Evolutionary conservation across 1,284 basidiomycete species (phyloP), one percentile per base, ranked within the genome.

Genomic region (Apiotrichum montevideense): DNA sequence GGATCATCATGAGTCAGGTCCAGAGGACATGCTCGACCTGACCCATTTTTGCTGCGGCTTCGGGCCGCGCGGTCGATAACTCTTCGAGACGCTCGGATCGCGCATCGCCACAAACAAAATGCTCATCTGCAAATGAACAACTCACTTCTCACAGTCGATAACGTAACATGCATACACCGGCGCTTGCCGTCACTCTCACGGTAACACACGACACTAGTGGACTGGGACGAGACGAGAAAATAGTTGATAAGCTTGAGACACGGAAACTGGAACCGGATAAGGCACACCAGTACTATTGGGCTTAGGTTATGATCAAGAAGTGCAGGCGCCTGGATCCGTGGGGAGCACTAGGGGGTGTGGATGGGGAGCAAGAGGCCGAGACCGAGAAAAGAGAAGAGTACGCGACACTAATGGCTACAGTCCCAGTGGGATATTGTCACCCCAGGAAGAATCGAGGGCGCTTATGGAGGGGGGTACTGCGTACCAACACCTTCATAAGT

Each of bases 131-230:
- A 21, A 21, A 21, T 21, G 21, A 21, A 21, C 21, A 21, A 21
- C 21, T 21, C 21, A 21, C 37, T 39, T 39, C 37, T 39, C 13
- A 7, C 37, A 13, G 13, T 34, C 44, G 46, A 47, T 47, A 47
- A 47, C 46, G 46, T 47, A 47, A 47, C 46, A 47, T 47, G 46
- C 33, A 47, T 47, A 47, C 46, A 47, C 11, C 14, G 46, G 46
- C 34, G 14, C 45, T 46, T 7, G 45, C 45, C 29, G 32, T 46
- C 29, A 15, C 46, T 47, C 21, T 21, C 45, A 35, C 45, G 45
- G 7, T 4, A 35, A 47, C 46, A 47, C 34, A 35, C 34, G 46
- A 47, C 29, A 47, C 33, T 35, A 15, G 34, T 42, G 41, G 14
- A 42, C 41, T 42, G 41, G 41, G 46, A 35, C 29, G 21, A 21